phyloP scores from a whole-genome alignment of 2,329 filamentous ascomycete species.

The Hymenoscyphus infarciens region DNA sequence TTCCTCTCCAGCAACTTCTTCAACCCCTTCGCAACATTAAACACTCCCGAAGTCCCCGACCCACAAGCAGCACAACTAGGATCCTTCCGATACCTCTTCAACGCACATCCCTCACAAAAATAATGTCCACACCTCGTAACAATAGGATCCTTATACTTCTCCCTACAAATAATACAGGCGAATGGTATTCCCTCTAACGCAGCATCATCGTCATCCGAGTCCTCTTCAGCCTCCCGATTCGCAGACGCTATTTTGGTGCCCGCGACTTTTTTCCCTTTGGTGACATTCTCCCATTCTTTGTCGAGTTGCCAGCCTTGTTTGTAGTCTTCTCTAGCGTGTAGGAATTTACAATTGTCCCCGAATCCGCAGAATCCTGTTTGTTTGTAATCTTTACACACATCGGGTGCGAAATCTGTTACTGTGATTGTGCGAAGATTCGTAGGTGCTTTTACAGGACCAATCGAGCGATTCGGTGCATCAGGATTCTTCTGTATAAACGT shows the following conservation, averaged over 20 bases:
- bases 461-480: conserved; percentile 62
- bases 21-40: conserved; percentile 81
- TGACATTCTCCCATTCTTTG: conserved; percentile 84
- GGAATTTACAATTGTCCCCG: conserved; percentile 66
- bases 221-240: conserved; percentile 40
- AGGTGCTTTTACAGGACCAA: conserved; percentile 84
- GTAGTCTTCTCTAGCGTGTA: conserved; percentile 73
- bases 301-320: conserved; percentile 96
- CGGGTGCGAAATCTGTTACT: conserved; percentile 83
- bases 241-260: conserved; percentile 45
- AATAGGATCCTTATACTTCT: conserved; percentile 59
- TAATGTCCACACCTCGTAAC: conserved; percentile 92
- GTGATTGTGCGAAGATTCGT: conserved; percentile 90
- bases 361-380: conserved; percentile 57
- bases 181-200: conserved; percentile 35
- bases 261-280: conserved; percentile 63
- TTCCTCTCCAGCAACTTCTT: conserved; percentile 71
- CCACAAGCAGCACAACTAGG: conserved; percentile 85
- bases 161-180: conserved; percentile 36
- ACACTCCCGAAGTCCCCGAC: conserved; percentile 80
- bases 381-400: conserved; percentile 95
- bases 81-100: conserved; percentile 81
- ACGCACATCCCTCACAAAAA: conserved; percentile 87
- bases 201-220: conserved; percentile 42
- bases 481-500: conserved; percentile 78